Base-by-base conservation (phyloP, 1,139 yeast species). In the Candida dubliniensis region DNA sequence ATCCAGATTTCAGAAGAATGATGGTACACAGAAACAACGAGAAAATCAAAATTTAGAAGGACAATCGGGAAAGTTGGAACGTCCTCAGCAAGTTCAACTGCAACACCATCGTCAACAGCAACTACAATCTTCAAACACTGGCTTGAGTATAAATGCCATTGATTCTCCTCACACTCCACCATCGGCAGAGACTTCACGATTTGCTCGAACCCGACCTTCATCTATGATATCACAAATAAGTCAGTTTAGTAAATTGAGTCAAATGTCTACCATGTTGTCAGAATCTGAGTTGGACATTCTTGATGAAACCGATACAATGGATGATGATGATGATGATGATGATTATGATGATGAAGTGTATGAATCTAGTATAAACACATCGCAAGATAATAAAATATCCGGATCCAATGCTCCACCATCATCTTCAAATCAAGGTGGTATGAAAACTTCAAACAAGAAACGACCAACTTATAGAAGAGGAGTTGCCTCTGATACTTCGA, bases 181-280 rank as follows among this genome's bases (percentile, higher is more conserved):
- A 4, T 40, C 50, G 6, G 38, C 33, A 11, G 52, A 47, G 8
- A 38, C 36, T 11, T 24, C 39, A 15, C 41, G 46, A 40, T 36
- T 41, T 14, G 26, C 47, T 4, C 63, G 74, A 42, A 67, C 74
- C 4, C 66, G 93, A 42, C 90, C 91, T 2, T 71, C 81, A 4
- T 84, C 91, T 0, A 77, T 83, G 64, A 65, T 84, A 2, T 84
- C 91, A 0, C 87, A 82, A 53, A 68, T 77, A 31, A 80, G 86
- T 44, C 78, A 78, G 51, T 54, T 74, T 23, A 77, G 82, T 47
- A 79, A 75, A 41, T 56, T 76, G 34, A 81, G 87, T 41, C 86
- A 82, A 52, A 69, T 77, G 51, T 77, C 82, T 1, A 76, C 77
- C 25, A 71, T 71, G 73, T 52, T 71, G 53, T 70, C 77, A 8